Percentiles rank a stretch among this genome's conserved stretches.
phyloP scores from a whole-genome alignment of 768 basidiomycete genomes.

The Daedaleopsis nitida region DNA sequence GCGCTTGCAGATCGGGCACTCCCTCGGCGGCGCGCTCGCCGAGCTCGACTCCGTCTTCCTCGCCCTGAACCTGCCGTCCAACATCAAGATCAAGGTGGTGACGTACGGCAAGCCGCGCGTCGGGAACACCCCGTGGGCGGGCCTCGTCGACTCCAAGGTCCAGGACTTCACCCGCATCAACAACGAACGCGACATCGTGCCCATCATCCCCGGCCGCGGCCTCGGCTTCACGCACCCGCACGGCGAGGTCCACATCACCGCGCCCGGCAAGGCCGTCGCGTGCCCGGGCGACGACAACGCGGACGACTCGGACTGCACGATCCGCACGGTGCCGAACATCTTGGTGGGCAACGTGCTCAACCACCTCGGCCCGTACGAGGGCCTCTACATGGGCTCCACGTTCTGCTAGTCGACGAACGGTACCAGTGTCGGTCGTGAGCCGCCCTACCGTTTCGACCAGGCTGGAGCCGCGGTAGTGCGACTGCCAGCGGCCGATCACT shows the following conservation, averaged over 20 bases:
- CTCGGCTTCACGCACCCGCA: slow-evolving; percentile 53
- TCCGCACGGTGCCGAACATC: slow-evolving; percentile 55
- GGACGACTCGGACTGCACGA: slow-evolving; percentile 53
- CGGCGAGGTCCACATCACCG: slow-evolving; percentile 57
- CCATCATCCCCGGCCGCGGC: slow-evolving; percentile 57
- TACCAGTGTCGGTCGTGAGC: too few relatives aligned
- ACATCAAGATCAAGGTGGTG: slow-evolving; percentile 40
- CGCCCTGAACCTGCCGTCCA: slow-evolving; percentile 30
- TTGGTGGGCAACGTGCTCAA: slow-evolving; percentile 50
- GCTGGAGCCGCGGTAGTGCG: background rate
- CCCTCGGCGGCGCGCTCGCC: slow-evolving; percentile 33
- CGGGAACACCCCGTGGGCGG: slow-evolving; percentile 42
- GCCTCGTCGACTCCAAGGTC: slow-evolving; percentile 50
- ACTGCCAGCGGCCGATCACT: too few relatives aligned
- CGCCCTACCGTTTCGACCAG: too few relatives aligned
- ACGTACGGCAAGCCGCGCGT: slow-evolving; percentile 57
- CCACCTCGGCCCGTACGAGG: slow-evolving; percentile 59
- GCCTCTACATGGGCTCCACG: slow-evolving; percentile 53
- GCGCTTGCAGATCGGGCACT: slow-evolving; percentile 32
- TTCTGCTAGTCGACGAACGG: slow-evolving; percentile 31
- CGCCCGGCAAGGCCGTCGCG: slow-evolving; percentile 36
- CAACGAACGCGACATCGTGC: slow-evolving; percentile 47
- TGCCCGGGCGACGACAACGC: slow-evolving; percentile 58
- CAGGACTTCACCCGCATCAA: slow-evolving; percentile 34
- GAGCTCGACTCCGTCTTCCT: slow-evolving; percentile 36